Conservation (phyloP, 768 basidiomycete species). For the Leccinum boreale region DNA sequence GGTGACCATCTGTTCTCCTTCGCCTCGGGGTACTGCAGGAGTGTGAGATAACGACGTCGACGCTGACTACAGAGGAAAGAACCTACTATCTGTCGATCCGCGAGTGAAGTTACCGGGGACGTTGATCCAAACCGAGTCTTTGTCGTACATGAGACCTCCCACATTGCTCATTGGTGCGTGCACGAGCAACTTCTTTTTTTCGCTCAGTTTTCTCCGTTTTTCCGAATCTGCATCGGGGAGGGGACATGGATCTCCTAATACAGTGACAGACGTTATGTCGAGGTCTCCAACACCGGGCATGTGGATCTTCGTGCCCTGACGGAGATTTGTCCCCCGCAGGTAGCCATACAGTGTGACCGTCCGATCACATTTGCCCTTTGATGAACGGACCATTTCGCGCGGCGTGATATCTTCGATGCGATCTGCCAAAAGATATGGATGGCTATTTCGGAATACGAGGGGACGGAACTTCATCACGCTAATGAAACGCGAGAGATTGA, state of each 20-base stretch:
- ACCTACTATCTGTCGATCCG: constrained; percentile 62
- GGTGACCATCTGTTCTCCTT: constrained; percentile 98
- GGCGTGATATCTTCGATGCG: constrained; percentile 94
- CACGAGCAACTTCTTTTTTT: constrained; percentile 87
- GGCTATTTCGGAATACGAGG: constrained; percentile 90
- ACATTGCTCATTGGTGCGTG: constrained; percentile 99
- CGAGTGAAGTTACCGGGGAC: constrained; percentile 92
- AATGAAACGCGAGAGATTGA: constrained; percentile 95
- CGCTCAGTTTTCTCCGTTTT: constrained; percentile 87
- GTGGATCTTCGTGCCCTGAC: constrained; percentile 76
- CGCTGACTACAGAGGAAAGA: background rate
- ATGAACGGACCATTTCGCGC: constrained; percentile 71
- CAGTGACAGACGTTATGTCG: constrained; percentile 65
- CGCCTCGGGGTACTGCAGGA: constrained; percentile 66
- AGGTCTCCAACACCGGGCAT: constrained; percentile 95
- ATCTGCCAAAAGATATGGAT: constrained; percentile 93
- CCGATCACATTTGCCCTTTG: constrained; percentile 89
- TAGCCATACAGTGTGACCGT: constrained; percentile 94
- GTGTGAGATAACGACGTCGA: background rate
- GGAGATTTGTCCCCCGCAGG: constrained; percentile 83
- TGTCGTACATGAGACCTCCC: constrained; percentile 95
- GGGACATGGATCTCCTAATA: constrained; percentile 93
- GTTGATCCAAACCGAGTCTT: constrained; percentile 97
- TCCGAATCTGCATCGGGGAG: constrained; percentile 89
- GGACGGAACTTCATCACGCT: constrained; percentile 99